Conservation (phyloP, 106 monocot species). For the Dactylorhiza incarnata region DNA sequence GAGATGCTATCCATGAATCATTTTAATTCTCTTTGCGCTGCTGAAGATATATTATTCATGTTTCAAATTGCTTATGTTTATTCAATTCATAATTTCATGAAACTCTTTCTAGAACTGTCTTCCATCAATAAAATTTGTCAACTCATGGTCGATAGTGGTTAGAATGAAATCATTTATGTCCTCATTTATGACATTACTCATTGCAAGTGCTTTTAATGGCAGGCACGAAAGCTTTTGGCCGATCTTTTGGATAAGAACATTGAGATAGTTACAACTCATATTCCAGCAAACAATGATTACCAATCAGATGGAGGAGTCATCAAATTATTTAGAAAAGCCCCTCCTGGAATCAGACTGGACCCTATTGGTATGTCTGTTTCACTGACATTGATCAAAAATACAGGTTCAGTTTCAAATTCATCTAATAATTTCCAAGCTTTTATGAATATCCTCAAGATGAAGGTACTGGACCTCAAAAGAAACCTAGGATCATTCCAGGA, state of each 20-base stretch:
- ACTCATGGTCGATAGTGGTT: background rate
- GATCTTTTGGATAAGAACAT: constrained; percentile 55
- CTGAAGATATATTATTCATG: background rate
- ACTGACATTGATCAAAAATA: background rate
- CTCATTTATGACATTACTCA: background rate
- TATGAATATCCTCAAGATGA: constrained; percentile 37
- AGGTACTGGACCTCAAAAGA: constrained; percentile 33
- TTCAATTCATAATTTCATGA: background rate
- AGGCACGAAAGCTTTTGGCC: constrained; percentile 79
- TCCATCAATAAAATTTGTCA: background rate
- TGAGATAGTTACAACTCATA: constrained; percentile 39
- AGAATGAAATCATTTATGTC: background rate
- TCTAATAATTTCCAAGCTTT: constrained; percentile 11
- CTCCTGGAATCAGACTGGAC: constrained; percentile 55
- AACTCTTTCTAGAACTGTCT: background rate
- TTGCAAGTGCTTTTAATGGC: background rate
- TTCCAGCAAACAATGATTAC: constrained; percentile 7
- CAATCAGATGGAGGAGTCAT: constrained; percentile 38
- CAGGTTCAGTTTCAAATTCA: background rate
- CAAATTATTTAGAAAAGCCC: constrained; percentile 60
- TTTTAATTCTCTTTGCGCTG: background rate
- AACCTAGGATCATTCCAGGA: constrained; percentile 70
- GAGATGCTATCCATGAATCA: background rate
- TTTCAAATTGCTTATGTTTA: background rate
- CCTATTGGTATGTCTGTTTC: constrained; percentile 31